Percentiles rank a stretch among this genome's conserved stretches.
These are phyloP conservation scores for Lepraria neglecta DNA, from an alignment of 495 filamentous ascomycete genomes.

Conservation along the genomic window DNA sequence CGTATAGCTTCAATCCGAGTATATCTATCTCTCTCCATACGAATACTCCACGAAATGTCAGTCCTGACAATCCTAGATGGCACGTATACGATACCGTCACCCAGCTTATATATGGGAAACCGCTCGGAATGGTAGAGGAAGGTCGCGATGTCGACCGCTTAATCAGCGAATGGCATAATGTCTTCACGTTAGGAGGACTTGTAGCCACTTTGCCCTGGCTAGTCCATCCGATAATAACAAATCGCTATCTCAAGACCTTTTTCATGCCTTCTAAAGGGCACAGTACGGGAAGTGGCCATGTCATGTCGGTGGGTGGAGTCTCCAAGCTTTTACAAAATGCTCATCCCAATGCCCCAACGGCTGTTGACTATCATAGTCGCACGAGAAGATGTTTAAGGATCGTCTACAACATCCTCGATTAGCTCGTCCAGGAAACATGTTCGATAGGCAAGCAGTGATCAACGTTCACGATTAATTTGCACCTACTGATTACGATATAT, in stretches of 20 bases:
- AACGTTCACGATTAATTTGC: not conserved
- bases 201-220: slow-evolving; percentile 38
- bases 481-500: not conserved
- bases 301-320: not conserved
- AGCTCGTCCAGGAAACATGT: not conserved
- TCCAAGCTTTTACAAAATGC: not conserved
- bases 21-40: slow-evolving; percentile 24
- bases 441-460: not conserved
- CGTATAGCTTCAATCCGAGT: slow-evolving; percentile 32
- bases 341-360: not conserved
- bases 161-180: slow-evolving; percentile 46
- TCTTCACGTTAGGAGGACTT: slow-evolving; percentile 44
- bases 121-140: slow-evolving; percentile 55
- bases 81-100: slow-evolving; percentile 61
- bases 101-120: slow-evolving; percentile 55
- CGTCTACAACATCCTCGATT: not conserved
- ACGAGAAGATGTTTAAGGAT: not conserved
- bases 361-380: not conserved
- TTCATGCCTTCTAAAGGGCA: not conserved
- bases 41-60: not conserved
- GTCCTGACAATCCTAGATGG: slow-evolving; percentile 29
- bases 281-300: slow-evolving; percentile 29
- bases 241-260: not conserved
- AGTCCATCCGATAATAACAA: slow-evolving; percentile 44
- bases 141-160: slow-evolving; percentile 53